Base-by-base conservation (phyloP, 202 grass and related monocot species). In the Setaria viridis region DNA sequence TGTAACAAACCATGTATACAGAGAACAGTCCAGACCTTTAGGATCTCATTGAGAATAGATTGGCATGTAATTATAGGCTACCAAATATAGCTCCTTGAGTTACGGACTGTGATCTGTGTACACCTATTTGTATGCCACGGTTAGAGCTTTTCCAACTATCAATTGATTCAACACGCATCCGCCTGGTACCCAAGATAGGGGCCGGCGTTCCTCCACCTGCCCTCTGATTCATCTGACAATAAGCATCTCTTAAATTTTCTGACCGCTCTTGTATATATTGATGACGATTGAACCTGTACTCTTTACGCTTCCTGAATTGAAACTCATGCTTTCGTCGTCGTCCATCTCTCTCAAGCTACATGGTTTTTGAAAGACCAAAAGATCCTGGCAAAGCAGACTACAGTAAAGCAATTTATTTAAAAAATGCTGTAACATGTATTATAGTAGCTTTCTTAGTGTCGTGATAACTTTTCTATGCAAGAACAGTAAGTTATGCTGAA, bases 341-440 rank as follows among this genome's bases (percentile, higher is more conserved):
- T 70, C 19, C 37, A 37, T 78, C 17, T 7, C 14, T 49, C 6
- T 85, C 39, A 57, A 69, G 39, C 83, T 70, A 70, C 45, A 60
- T 17, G 29, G 5, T 59, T 78, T 70, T 62, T 77, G 13, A 84
- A 34, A 53, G 20, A 84, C 71, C 16, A 55, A 39, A 21, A 56
- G 37, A 47, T 35, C 63, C 54, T 60, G 15, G 5, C 53, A 60
- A 49, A n/a, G 9, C 59, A 9, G 1, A 58, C 34, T 45, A 20
- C 37, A 58, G 25, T n/a, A 34, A 21, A 69, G 4, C 62, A 16
- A 47, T 12, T 75, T 74, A 35, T 46, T 2, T 3, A 32, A 33
- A 15, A 13, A 70, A 7, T 64, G 30, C 1, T 21, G 39, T 45
- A 70, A 3, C n/a, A 30, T 30, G 1, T 16, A 46, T 35, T 43